phyloP scores from a whole-genome alignment of 2,329 filamentous ascomycete species.

The Apiospora arundinis region DNA sequence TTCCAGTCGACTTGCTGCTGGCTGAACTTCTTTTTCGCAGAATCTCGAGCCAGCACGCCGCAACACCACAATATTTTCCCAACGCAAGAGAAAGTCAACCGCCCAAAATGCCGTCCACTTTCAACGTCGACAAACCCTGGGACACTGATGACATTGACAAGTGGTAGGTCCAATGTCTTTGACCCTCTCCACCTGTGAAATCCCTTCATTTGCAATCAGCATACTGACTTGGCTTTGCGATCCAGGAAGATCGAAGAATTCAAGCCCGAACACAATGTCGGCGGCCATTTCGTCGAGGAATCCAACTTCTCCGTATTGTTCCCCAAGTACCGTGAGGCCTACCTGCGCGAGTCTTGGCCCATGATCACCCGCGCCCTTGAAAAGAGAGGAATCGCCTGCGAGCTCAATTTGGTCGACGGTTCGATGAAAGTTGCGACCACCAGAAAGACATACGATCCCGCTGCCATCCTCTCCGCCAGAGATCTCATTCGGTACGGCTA shows the following conservation, averaged over 20 bases:
- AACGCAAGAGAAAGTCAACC: background rate
- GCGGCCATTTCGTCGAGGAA: conserved; percentile 89
- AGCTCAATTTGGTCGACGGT: conserved; percentile 92
- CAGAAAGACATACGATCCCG: conserved; percentile 85
- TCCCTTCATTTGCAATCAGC: background rate
- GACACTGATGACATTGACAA: conserved; percentile 97
- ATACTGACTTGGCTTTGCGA: conserved; percentile 21
- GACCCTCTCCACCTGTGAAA: too few species aligned
- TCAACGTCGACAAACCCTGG: conserved; percentile 55
- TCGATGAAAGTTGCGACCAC: conserved; percentile 98
- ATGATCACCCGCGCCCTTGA: conserved; percentile 86
- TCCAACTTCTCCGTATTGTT: conserved; percentile 72
- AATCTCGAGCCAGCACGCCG: conserved; percentile 2
- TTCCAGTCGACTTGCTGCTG: background rate
- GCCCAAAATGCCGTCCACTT: conserved; percentile 23
- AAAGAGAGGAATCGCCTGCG: conserved; percentile 87
- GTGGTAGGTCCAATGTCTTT: conserved; percentile 63
- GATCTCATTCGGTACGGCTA: conserved; percentile 71
- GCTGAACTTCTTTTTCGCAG: conserved; percentile 15
- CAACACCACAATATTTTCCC: background rate
- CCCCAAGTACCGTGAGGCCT: conserved; percentile 88
- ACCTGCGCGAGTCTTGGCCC: conserved; percentile 87
- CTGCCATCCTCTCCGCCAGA: conserved; percentile 89
- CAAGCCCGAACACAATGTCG: conserved; percentile 83
- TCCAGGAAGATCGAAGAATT: conserved; percentile 13